phyloP scores from a whole-genome alignment of 768 basidiomycete species.

The Pleurotus salmoneostramineus region DNA sequence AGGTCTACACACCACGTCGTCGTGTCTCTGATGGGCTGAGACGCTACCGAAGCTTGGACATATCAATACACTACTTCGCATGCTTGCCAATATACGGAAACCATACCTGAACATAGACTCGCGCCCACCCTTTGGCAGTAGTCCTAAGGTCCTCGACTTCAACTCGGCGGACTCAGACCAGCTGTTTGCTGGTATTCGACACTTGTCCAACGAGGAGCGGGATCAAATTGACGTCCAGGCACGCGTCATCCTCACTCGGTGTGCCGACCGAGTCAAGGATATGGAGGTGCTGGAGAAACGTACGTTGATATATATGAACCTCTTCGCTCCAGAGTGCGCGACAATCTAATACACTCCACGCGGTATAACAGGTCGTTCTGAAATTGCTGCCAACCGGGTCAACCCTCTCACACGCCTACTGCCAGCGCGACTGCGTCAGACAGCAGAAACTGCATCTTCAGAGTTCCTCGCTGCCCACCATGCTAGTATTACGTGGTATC shows the following conservation, averaged over 20 bases:
- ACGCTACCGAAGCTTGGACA: constrained; percentile 55
- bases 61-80: constrained; percentile 62
- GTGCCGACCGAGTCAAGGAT: constrained; percentile 81
- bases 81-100: constrained; percentile 74
- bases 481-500: constrained; percentile 88
- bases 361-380: constrained; percentile 50
- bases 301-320: constrained; percentile 23
- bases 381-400: constrained; percentile 59
- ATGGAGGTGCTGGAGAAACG: constrained; percentile 89
- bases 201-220: constrained; percentile 85
- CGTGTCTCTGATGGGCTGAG: background rate
- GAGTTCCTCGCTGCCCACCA: constrained; percentile 90
- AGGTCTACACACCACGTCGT: constrained; percentile 9
- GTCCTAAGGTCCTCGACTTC: constrained; percentile 54
- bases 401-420: constrained; percentile 69
- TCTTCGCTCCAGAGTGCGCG: background rate
- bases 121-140: constrained; percentile 47
- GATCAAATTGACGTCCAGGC: constrained; percentile 96
- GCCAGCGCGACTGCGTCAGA: constrained; percentile 63
- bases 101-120: constrained; percentile 85
- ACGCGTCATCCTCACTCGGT: constrained; percentile 78
- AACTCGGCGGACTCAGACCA: constrained; percentile 35
- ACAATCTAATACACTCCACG: constrained; percentile 11
- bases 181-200: constrained; percentile 60
- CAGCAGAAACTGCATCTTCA: constrained; percentile 47